A percentile compares a stretch with the other conserved stretches of the same genome.
Conservation (phyloP, 495 filamentous ascomycete species). For the Aspergillus sclerotiicarbonarius region DNA sequence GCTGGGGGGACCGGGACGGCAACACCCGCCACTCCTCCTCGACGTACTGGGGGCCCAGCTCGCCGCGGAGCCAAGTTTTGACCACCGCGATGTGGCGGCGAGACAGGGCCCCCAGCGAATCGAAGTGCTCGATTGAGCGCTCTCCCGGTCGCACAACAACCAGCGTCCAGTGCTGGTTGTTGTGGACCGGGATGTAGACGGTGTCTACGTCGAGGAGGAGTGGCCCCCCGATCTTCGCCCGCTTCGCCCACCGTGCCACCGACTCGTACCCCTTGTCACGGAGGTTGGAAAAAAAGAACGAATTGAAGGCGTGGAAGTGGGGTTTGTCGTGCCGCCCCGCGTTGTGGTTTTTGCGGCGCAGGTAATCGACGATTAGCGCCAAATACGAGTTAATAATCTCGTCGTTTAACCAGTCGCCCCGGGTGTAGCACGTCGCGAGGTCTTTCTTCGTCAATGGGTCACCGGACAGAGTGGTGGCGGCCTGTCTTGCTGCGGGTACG, state of each 20-base stretch:
- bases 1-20: slow-evolving; percentile 47
- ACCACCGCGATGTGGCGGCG: slow-evolving; percentile 34
- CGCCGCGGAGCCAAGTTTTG: slow-evolving; percentile 55
- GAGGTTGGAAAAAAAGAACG: slow-evolving; percentile 67
- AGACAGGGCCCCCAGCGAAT: slow-evolving; percentile 57
- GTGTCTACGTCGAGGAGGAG: slow-evolving; percentile 55
- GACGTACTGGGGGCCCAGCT: slow-evolving; percentile 56
- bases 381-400: slow-evolving; percentile 74
- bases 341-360: slow-evolving; percentile 51
- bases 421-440: slow-evolving; percentile 55
- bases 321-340: slow-evolving; percentile 50
- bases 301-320: slow-evolving; percentile 66
- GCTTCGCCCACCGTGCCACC: slow-evolving; percentile 52
- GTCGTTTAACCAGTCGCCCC: slow-evolving; percentile 74
- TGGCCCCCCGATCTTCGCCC: slow-evolving; percentile 55
- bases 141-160: slow-evolving; percentile 64
- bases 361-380: slow-evolving; percentile 55
- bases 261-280: slow-evolving; percentile 47
- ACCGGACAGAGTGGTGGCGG: slow-evolving; percentile 53
- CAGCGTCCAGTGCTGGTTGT: slow-evolving; percentile 57
- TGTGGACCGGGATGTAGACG: slow-evolving; percentile 60
- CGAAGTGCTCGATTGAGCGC: slow-evolving; percentile 69
- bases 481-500: slow-evolving; percentile 16
- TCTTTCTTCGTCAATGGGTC: slow-evolving; percentile 58
- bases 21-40: slow-evolving; percentile 62